Evolutionary conservation across 2,329 filamentous ascomycete genomes (phyloP), one percentile per base, ranked within the genome.

Genomic region (Pseudovirgaria hyperparasitica): DNA sequence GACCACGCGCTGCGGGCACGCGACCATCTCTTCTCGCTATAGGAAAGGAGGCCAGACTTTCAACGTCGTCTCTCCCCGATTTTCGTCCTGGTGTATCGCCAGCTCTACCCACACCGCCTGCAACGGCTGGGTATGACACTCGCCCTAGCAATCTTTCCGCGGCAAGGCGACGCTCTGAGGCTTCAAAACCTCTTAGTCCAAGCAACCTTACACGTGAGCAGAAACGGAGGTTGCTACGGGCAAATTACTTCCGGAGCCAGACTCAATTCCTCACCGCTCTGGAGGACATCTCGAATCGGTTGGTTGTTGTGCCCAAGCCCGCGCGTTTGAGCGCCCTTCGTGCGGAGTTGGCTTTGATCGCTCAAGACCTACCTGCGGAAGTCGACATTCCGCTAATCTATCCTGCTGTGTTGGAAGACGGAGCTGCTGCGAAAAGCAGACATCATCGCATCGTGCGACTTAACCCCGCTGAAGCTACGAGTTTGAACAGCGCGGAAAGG

Each of bases 351-450:
- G 82, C 80, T 9, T 62, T 90, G 19, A 81, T 90, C 35, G 77
- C 76, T 2, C 79, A 82, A 43, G 82, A 90, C 45, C 57, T 90
- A 23, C 82, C 82, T 1, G 78, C 82, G 4, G 82, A 90, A 52
- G 75, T 90, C 10, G 82, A 90, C 42, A 80, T 90, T 29, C 82
- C 82, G 0, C 66, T 85, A 6, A 81, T 90, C 29, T 86, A 79
- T 39, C 81, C 82, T 10, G 77, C 80, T 1, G 76, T 74, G 0
- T 55, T 87, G 25, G 67, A 78, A 8, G 70, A 82, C 51, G 79
- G 82, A 13, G 68, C 72, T n/a, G 72, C 80, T 2, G 71, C 76
- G 15, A 75, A 72, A 45, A 86, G 81, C 44, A 71, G 70, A 29
- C 82, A 90, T 48, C 82, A 90, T 46, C 72, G 82, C 19, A 84